Percentiles rank a stretch among this genome's conserved stretches.
phyloP scores from a whole-genome alignment of 768 basidiomycete species.

The Suillus americanus region DNA sequence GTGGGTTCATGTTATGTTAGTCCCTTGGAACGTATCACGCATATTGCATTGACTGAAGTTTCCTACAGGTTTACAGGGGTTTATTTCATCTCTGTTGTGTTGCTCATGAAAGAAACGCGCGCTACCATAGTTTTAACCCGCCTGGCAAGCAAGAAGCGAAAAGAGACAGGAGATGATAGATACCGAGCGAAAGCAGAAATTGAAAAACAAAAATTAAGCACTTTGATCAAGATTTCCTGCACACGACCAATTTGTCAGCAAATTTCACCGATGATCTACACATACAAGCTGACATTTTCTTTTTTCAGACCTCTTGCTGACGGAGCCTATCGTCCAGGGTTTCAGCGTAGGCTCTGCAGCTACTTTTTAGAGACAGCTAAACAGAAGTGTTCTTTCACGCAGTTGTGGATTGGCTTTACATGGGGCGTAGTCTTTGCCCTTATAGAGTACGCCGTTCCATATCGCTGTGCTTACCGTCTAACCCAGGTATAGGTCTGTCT shows the following conservation, averaged over 20 bases:
- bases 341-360: slow-evolving; percentile 51
- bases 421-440: slow-evolving; percentile 75
- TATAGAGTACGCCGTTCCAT: slow-evolving; percentile 41
- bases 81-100: slow-evolving; percentile 46
- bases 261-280: neutral
- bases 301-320: slow-evolving; percentile 10
- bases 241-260: slow-evolving; percentile 65
- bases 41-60: neutral
- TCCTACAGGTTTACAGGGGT: slow-evolving; percentile 45
- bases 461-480: neutral
- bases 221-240: slow-evolving; percentile 64
- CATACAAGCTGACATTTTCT: slow-evolving; percentile 1
- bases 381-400: neutral
- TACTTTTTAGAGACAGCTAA: slow-evolving; percentile 8
- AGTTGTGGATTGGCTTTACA: slow-evolving; percentile 65
- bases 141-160: slow-evolving; percentile 58
- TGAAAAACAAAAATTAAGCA: slow-evolving; percentile 50
- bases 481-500: slow-evolving; percentile 40
- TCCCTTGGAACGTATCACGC: slow-evolving; percentile 5
- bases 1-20: slow-evolving; percentile 68
- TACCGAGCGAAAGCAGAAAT: slow-evolving; percentile 67
- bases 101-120: slow-evolving; percentile 71
- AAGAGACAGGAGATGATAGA: slow-evolving; percentile 59
- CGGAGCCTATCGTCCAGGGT: slow-evolving; percentile 66
- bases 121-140: slow-evolving; percentile 63